These are phyloP conservation scores for Phytopythium vexans DNA, from an alignment of 352 stramenopile genomes.

Conservation along the genomic window DNA sequence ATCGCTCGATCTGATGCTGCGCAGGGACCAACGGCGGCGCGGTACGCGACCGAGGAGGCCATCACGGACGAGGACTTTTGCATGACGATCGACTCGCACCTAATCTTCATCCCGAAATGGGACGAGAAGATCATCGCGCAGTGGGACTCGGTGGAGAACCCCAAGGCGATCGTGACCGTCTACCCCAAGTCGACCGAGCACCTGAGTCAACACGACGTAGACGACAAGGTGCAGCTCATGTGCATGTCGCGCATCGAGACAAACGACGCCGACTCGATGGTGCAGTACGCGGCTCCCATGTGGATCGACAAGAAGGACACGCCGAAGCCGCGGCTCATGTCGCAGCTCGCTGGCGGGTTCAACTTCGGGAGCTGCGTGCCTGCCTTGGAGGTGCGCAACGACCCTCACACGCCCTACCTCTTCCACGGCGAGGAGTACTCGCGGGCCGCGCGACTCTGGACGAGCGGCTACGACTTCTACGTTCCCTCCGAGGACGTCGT, in stretches of 20 bases:
- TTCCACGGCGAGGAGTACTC: constrained; percentile 86
- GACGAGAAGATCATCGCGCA: constrained; percentile 70
- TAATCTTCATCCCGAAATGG: constrained; percentile 75
- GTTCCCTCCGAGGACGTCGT: constrained; percentile 66
- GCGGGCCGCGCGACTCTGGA: constrained; percentile 73
- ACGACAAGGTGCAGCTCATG: constrained; percentile 74
- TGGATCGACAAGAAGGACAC: constrained; percentile 69
- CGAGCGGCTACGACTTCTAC: constrained; percentile 79
- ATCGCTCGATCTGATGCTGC: constrained; percentile 3
- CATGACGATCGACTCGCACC: constrained; percentile 77
- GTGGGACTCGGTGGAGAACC: constrained; percentile 68
- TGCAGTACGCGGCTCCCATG: constrained; percentile 69
- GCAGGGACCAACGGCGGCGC: constrained; percentile 63
- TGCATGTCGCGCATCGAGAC: constrained; percentile 76
- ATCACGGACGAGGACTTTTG: constrained; percentile 81
- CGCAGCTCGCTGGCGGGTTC: constrained; percentile 75
- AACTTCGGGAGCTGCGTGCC: constrained; percentile 78
- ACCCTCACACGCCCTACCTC: constrained; percentile 75
- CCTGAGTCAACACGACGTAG: constrained; percentile 41
- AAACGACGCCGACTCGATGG: constrained; percentile 63
- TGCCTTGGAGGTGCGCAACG: constrained; percentile 70
- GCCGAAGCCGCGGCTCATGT: constrained; percentile 72
- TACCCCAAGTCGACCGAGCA: constrained; percentile 79
- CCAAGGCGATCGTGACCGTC: constrained; percentile 77
- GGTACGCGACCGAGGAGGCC: constrained; percentile 73